A percentile compares a stretch with the other conserved stretches of the same genome.
Conservation (phyloP, 352 stramenopile genomes). For the Phytophthora pini region DNA sequence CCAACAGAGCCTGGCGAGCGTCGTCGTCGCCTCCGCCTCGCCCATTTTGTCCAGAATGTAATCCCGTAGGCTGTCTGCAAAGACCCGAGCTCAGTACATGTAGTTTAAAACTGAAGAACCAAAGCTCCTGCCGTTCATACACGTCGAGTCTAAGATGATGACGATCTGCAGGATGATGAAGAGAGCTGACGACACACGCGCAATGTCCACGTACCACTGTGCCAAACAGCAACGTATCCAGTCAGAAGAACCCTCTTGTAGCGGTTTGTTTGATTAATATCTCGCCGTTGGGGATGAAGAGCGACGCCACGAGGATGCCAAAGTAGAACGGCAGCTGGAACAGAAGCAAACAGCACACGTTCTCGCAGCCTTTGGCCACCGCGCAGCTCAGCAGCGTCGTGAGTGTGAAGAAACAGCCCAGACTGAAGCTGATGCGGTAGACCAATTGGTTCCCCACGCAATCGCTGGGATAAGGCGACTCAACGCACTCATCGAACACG, state of each 20-base stretch:
- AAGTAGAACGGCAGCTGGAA: constrained; percentile 75
- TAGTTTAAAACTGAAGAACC: background rate
- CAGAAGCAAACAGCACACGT: constrained; percentile 66
- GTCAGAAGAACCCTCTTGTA: background rate
- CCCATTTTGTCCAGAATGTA: constrained; percentile 79
- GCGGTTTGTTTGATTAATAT: background rate
- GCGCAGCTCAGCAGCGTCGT: constrained; percentile 61
- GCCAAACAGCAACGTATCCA: background rate
- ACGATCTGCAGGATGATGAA: constrained; percentile 85
- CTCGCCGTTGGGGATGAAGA: constrained; percentile 74
- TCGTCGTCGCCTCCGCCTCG: constrained; percentile 61
- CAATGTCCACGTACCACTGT: constrained; percentile 67
- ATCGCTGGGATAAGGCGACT: constrained; percentile 35
- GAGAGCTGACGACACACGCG: constrained; percentile 58
- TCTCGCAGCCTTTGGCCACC: constrained; percentile 56
- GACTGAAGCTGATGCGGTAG: constrained; percentile 79
- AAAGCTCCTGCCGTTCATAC: constrained; percentile 34
- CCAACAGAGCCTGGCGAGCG: constrained; percentile 55
- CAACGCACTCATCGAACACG: constrained; percentile 59
- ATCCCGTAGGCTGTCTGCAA: constrained; percentile 67
- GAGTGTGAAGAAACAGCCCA: constrained; percentile 71
- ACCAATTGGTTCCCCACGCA: constrained; percentile 82
- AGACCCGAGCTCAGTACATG: no score
- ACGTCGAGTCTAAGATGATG: constrained; percentile 82
- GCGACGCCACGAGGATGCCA: constrained; percentile 53